A percentile compares a stretch with the other conserved stretches of the same genome.
Evolutionary conservation across 495 filamentous ascomycete species (phyloP).

Genomic region (Tuber brumale): DNA sequence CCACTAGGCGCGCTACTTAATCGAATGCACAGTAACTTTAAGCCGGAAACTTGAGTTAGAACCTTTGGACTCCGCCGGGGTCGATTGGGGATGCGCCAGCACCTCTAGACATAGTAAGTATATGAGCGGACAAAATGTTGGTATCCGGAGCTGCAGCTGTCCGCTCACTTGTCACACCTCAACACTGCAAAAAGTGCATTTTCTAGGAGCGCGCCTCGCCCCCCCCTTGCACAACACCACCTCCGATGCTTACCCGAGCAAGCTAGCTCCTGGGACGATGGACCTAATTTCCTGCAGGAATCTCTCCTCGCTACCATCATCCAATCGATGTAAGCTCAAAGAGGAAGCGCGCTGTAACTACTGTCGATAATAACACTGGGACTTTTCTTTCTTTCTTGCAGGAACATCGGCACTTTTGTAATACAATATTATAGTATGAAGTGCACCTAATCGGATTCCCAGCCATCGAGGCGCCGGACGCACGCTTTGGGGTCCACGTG

Average conservation of each 20-base stretch:
- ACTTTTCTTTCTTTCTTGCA: not conserved
- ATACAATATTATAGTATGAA: not conserved
- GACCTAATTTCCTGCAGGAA: not conserved
- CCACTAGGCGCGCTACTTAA: not conserved
- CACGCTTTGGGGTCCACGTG: not conserved
- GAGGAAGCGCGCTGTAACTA: not conserved
- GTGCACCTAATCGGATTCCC: not conserved
- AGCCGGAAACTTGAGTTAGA: not conserved
- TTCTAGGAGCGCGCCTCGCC: not conserved
- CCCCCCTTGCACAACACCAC: not conserved
- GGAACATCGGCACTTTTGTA: not conserved
- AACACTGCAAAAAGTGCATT: not conserved
- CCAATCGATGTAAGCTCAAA: not conserved
- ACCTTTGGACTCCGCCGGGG: not conserved
- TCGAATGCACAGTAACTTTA: not conserved
- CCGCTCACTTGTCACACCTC: not conserved
- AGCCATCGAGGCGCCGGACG: not conserved
- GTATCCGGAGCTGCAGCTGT: not conserved
- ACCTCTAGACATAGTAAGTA: not conserved
- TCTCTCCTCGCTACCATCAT: not conserved
- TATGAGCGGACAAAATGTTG: not conserved
- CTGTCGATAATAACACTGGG: not conserved
- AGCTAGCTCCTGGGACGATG: not conserved
- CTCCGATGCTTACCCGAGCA: not conserved
- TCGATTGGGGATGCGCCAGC: not conserved